Conservation (phyloP, 441 rosid species). For the Biscutella laevigata region DNA sequence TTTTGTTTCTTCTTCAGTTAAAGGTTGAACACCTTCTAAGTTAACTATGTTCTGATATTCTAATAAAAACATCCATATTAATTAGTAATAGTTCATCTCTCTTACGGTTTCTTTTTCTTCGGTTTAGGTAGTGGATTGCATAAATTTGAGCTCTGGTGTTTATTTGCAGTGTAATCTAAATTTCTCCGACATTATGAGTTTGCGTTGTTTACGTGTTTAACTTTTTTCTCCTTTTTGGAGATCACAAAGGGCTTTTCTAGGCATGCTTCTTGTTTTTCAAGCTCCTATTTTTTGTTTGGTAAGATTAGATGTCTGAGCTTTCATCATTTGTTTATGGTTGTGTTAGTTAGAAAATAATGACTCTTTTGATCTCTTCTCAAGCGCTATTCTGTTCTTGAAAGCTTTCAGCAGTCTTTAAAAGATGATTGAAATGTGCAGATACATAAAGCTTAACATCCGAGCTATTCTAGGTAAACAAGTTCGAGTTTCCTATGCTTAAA, state of each 20-base stretch:
- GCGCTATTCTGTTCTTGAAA: slow-evolving; percentile 29
- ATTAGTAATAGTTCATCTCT: slow-evolving; percentile 16
- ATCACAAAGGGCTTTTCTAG: slow-evolving; percentile 1
- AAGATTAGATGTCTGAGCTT: slow-evolving; percentile 18
- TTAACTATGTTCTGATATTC: slow-evolving; percentile 17
- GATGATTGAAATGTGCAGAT: slow-evolving; percentile 32
- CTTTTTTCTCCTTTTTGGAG: not conserved
- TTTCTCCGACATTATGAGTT: not conserved
- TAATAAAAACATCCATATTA: not conserved
- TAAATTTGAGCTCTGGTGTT: not conserved
- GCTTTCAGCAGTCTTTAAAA: slow-evolving; percentile 7
- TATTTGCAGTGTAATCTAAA: not conserved
- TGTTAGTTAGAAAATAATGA: slow-evolving; percentile 41
- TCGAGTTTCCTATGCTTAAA: slow-evolving; percentile 17
- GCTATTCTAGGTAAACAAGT: no score
- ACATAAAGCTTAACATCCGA: slow-evolving; percentile 31
- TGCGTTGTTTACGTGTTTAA: not conserved
- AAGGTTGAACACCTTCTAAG: slow-evolving; percentile 30
- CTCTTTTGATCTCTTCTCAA: slow-evolving; percentile 40
- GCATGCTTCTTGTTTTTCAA: slow-evolving; percentile 19
- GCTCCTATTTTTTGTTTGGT: slow-evolving; percentile 15
- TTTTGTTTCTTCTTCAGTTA: slow-evolving; percentile 11
- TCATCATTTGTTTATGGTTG: slow-evolving; percentile 27
- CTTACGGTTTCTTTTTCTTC: slow-evolving; percentile 14
- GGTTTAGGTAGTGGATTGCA: slow-evolving; percentile 13